A percentile compares a stretch with the other conserved stretches of the same genome.
Conservation (phyloP, 192 early-diverging fungal genomes). For the Dimargaris cristalligena region DNA sequence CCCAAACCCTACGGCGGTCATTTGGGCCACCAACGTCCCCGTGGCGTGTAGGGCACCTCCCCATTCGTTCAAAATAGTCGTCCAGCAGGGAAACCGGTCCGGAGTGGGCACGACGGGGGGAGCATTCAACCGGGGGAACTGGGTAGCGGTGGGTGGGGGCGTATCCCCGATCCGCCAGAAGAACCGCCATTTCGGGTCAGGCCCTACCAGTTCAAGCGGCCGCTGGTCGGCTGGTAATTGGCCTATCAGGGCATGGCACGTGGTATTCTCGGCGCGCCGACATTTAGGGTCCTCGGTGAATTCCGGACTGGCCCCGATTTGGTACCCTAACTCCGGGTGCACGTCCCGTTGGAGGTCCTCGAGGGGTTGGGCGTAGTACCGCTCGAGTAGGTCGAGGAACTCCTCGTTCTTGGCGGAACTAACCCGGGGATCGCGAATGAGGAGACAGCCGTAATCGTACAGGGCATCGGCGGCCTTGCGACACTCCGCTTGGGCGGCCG, state of each 20-base stretch:
- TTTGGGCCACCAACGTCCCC: constrained; percentile 33
- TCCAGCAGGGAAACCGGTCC: constrained; percentile 29
- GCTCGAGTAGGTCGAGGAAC: constrained; percentile 48
- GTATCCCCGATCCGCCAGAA: constrained; percentile 48
- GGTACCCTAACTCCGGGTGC: constrained; percentile 37
- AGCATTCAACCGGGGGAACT: constrained; percentile 44
- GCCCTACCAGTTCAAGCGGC: constrained; percentile 33
- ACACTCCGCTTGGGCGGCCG: constrained; percentile 4
- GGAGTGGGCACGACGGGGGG: constrained; percentile 34
- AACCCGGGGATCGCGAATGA: constrained; percentile 50
- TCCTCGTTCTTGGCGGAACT: constrained; percentile 25
- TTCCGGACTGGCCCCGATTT: constrained; percentile 46
- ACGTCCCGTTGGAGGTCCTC: constrained; percentile 45
- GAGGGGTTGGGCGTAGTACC: constrained; percentile 43
- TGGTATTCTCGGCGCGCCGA: constrained; percentile 33
- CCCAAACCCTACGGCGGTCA: constrained; percentile 46
- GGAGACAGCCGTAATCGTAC: constrained; percentile 39
- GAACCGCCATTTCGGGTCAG: constrained; percentile 60
- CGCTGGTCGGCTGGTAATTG: constrained; percentile 33
- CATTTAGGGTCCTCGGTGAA: constrained; percentile 48
- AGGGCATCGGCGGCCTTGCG: constrained; percentile 39
- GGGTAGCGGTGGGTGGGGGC: constrained; percentile 30
- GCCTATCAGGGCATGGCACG: constrained; percentile 36
- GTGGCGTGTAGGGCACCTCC: constrained; percentile 38
- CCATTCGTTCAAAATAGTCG: constrained; percentile 41